Evolutionary conservation across 2,329 filamentous ascomycete species (phyloP), one percentile per base, ranked within the genome.

Genomic region (Iodosphaeria phyllophila): DNA sequence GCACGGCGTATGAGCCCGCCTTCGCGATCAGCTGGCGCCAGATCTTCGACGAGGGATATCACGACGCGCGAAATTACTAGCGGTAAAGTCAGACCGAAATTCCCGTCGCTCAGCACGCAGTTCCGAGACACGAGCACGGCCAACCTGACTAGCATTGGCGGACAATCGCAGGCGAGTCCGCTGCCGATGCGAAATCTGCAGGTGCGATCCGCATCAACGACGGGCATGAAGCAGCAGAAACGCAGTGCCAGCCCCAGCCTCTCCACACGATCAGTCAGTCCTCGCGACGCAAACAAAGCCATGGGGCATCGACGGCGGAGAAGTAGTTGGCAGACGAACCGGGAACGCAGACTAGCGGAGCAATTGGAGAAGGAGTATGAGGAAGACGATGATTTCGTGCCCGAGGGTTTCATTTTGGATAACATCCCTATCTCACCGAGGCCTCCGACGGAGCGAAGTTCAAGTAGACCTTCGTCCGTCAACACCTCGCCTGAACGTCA

Each of bases 361-460:
- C 69, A 84, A 38, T 55, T 82, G 26, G 79, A 89, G 43, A 64
- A 67, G 27, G 78, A 86, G 41, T 71, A 80, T 36, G 68, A 74
- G 25, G 75, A 84, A 35, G 74, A 83, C 27, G 72, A 68, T 27
- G 76, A 83, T 39, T 69, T 79, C 29, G 73, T 89, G 16, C 79
- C 79, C 1, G 77, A 84, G 14, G 77, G 79, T 27, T 64, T 78
- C 13, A 62, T 83, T 26, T 63, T 89, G 23, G 77, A 80, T 50
- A 89, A 89, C 34, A 73, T 89, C 3, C 79, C 79, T 5, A 68
- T 89, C 22, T 84, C 78, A 0, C 79, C 79, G n/a, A 59, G 70
- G 2, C 69, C 68, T 2, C 53, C 54, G 2, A 52, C 53, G 13
- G 65, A 73, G 32, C 56, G 70, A 10, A 49, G 60, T 0, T 53